Conservation (phyloP, 1,139 yeast genomes). For the Yamadazyma epiphylla region DNA sequence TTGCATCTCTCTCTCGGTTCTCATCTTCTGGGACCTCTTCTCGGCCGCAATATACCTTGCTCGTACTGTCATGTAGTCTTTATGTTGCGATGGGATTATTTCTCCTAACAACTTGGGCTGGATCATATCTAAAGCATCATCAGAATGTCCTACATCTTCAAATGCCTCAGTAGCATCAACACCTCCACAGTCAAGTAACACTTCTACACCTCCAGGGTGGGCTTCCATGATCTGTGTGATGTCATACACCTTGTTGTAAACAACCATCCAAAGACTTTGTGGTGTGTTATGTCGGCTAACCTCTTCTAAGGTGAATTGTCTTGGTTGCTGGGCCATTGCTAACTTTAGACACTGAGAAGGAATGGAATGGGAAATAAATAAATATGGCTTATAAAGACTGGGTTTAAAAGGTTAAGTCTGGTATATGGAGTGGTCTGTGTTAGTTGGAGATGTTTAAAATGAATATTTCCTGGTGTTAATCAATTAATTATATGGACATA, state of each 20-base stretch:
- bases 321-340: too few species aligned
- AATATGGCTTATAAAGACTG: too few species aligned
- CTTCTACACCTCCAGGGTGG: constrained; percentile 75
- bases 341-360: too few species aligned
- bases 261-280: constrained; percentile 63
- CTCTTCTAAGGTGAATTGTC: constrained; percentile 23
- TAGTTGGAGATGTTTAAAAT: too few species aligned
- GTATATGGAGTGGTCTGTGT: too few species aligned
- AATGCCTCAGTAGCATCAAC: constrained; percentile 66
- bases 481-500: too few species aligned
- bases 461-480: too few species aligned
- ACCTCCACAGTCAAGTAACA: constrained; percentile 65
- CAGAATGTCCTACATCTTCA: constrained; percentile 49
- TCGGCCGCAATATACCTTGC: constrained; percentile 11
- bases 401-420: too few species aligned
- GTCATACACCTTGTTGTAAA: constrained; percentile 61
- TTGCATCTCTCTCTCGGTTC: constrained; percentile 6
- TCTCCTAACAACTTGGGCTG: constrained; percentile 37
- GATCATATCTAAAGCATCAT: constrained; percentile 39
- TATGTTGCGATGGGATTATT: constrained; percentile 18
- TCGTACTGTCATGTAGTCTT: constrained; percentile 9
- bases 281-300: constrained; percentile 43
- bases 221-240: constrained; percentile 43
- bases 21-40: constrained; percentile 6
- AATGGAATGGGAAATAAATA: too few species aligned